These are phyloP conservation scores for Phytophthora cryptogea DNA, from an alignment of 352 stramenopile genomes.

Conservation along the genomic window DNA sequence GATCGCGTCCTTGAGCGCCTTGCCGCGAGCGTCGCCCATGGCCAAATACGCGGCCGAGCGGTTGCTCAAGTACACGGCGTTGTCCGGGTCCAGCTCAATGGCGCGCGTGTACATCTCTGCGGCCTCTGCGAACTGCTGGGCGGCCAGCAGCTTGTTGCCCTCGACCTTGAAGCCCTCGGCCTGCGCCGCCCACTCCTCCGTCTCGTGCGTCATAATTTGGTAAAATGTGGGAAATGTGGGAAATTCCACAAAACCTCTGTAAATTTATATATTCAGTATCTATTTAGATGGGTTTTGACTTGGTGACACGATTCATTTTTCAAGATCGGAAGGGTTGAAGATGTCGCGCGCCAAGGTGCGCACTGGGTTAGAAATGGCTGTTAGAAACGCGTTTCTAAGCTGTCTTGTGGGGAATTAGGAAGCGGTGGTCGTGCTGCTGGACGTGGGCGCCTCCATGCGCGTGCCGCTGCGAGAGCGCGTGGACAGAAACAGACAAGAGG, in stretches of 20 bases:
- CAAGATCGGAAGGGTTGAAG: background rate
- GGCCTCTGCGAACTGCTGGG: slow-evolving; percentile 61
- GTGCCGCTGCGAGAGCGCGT: slow-evolving; percentile 50
- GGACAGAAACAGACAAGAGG: slow-evolving; percentile 18
- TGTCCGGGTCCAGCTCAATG: slow-evolving; percentile 84
- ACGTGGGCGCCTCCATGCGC: slow-evolving; percentile 70
- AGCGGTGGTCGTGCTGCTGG: slow-evolving; percentile 67
- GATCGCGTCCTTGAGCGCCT: slow-evolving; percentile 80
- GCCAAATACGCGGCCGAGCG: slow-evolving; percentile 82
- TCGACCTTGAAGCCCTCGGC: slow-evolving; percentile 85
- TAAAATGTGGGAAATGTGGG: background rate
- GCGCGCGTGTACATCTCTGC: slow-evolving; percentile 86
- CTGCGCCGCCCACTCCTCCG: slow-evolving; percentile 62
- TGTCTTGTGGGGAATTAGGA: slow-evolving; percentile 44
- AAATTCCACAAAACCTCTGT: no score
- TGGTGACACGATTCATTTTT: slow-evolving; percentile 3
- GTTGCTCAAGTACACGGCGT: slow-evolving; percentile 88
- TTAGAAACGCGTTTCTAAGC: no score
- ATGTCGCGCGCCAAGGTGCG: slow-evolving; percentile 42
- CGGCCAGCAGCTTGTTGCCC: slow-evolving; percentile 76
- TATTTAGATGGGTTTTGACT: background rate
- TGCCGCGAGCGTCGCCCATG: slow-evolving; percentile 79
- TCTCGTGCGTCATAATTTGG: slow-evolving; percentile 6
- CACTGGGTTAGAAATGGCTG: background rate
- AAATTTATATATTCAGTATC: background rate